Base-by-base conservation (phyloP, 1,139 yeast genomes). In the Pichia sp. region DNA sequence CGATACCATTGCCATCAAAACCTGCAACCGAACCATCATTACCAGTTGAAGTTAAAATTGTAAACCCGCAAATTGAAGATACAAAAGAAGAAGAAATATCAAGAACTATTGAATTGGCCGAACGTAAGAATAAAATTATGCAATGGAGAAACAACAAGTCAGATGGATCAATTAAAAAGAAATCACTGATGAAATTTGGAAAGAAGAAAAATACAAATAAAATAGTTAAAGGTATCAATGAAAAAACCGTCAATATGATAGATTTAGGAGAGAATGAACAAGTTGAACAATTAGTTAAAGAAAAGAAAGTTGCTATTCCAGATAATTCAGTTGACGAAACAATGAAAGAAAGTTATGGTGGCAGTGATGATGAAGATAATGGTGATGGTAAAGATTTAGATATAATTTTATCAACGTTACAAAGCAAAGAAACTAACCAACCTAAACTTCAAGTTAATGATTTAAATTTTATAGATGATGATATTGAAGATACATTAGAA, bases 171-270 rank as follows among this genome's bases (percentile, higher is more conserved):
- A 43, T 44, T 4, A 48, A 41, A n/a, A 49, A 50, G 35, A 47
- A 49, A 18, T 45, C 53, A 5, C 42, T 41, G 49, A 55, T 50
- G 53, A 51, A 50, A 35, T 47, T 47, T 22, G 43, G 46, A 3
- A 49, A 43, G 23, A 42, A 45, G 13, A 29, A 37, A 29, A 33
- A 16, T n/a, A 3, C 16, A 23, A 27, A 2, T 10, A 21, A 15
- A 32, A 19, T 8, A 13, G 22, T 6, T 5, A 21, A 20, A 31
- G 15, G 6, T 19, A 13, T 23, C 11, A 15, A 19, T 11, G 7
- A 34, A 25, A 19, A 30, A 16, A 6, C n/a, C 25, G 13, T 7
- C 10, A 16, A 9, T 13, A 4, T 13, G 15, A n/a, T n/a, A n/a
- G n/a, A n/a, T n/a, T n/a, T n/a, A n/a, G n/a, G n/a, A n/a, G 8